phyloP scores from a whole-genome alignment of 2,329 filamentous ascomycete genomes.

The Ophiocordyceps camponoti-floridani region DNA sequence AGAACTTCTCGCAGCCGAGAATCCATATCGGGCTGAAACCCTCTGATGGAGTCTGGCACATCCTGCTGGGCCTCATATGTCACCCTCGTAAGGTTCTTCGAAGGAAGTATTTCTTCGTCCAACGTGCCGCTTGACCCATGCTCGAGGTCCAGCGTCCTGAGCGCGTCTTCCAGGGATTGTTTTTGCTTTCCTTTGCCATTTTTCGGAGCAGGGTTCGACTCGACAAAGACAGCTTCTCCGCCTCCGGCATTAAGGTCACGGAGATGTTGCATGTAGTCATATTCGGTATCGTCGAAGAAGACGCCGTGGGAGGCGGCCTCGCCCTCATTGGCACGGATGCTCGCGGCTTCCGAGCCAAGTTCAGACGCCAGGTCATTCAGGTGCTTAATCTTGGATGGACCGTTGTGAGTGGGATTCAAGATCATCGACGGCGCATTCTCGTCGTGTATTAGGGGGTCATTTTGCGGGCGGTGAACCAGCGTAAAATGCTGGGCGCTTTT shows the following conservation, averaged over 20 bases:
- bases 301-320: conserved; percentile 89
- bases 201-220: conserved; percentile 43
- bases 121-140: conserved; percentile 40
- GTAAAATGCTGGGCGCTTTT: conserved; percentile 85
- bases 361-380: conserved; percentile 61
- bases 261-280: conserved; percentile 99
- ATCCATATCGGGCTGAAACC: conserved; percentile 97
- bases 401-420: conserved; percentile 49
- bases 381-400: conserved; percentile 35
- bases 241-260: conserved; percentile 63
- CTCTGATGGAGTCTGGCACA: conserved; percentile 75
- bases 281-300: conserved; percentile 86
- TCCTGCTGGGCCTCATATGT: conserved; percentile 91
- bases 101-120: conserved; percentile 59
- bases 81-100: conserved; percentile 56
- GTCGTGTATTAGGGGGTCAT: conserved; percentile 95
- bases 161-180: conserved; percentile 63
- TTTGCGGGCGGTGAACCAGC: conserved; percentile 88
- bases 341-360: conserved; percentile 46
- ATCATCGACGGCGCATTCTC: conserved; percentile 77
- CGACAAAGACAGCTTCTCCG: conserved; percentile 69
- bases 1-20: conserved; percentile 77
- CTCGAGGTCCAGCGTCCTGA: conserved; percentile 43
- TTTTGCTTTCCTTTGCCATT: conserved; percentile 62
- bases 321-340: conserved; percentile 75